Percentiles rank a stretch among this genome's conserved stretches.
Conservation (phyloP, 1,284 basidiomycete species). For the Sphaerobolus stellatus region DNA sequence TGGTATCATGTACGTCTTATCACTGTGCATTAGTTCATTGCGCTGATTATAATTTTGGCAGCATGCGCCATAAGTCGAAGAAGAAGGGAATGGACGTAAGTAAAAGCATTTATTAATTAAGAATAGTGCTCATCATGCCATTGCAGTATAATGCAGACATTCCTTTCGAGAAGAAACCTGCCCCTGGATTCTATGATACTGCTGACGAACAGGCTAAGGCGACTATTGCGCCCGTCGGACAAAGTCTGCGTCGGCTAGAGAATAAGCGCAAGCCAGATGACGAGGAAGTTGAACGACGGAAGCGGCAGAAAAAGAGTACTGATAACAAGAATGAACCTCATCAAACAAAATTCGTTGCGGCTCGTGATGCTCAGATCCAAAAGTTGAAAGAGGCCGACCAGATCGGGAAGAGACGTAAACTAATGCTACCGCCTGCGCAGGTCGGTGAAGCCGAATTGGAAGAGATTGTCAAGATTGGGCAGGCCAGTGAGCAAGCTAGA, state of each 20-base stretch:
- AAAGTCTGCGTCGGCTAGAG: conserved; percentile 84
- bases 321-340: conserved; percentile 58
- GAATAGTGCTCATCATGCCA: conserved; percentile 8
- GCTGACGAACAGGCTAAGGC: conserved; percentile 91
- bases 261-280: conserved; percentile 93
- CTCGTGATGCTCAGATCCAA: conserved; percentile 95
- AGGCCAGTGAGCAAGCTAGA: conserved; percentile 86
- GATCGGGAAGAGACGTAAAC: conserved; percentile 84
- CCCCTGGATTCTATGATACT: conserved; percentile 96
- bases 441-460: conserved; percentile 96
- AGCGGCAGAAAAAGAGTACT: conserved; percentile 70
- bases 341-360: conserved; percentile 90
- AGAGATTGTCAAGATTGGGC: conserved; percentile 98
- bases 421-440: conserved; percentile 87
- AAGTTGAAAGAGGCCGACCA: conserved; percentile 97
- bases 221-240: conserved; percentile 87
- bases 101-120: conserved; percentile 18
- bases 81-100: conserved; percentile 95
- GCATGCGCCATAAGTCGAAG: conserved; percentile 88
- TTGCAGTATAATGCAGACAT: conserved; percentile 96
- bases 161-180: conserved; percentile 96
- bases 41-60: conserved; percentile 30
- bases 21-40: neutral
- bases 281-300: conserved; percentile 82
- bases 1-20: conserved; percentile 81